Evolutionary conservation across 352 stramenopile genomes (phyloP), one percentile per base, ranked within the genome.

Genomic region (Pythium volutum): DNA sequence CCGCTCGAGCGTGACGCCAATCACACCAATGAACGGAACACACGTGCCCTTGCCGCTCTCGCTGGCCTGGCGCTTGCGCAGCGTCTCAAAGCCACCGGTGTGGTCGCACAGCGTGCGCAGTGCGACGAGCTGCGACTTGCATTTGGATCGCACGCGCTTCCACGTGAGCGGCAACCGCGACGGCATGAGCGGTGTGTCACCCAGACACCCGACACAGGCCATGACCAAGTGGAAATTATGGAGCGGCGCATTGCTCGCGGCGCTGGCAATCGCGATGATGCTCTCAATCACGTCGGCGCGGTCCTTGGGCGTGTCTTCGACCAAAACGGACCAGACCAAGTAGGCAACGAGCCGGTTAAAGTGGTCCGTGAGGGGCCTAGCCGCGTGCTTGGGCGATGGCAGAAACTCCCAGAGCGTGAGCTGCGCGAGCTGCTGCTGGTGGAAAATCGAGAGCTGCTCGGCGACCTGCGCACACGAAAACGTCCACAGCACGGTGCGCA

Each of bases 211-310:
- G 1, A 92, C 79, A 25, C 83, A 90, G 10, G 75, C 79, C 83
- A 92, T 90, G 20, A 89, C 77, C n/a, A 93, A 60, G 55, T 89
- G 76, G 47, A 91, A 93, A 47, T 91, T 93, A 64, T 79, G 77
- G 27, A 90, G 57, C 8, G 72, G 66, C 18, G 79, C 50, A 22
- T 51, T 62, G 43, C 67, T 78, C 6, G 79, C 76, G 4, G 69
- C 67, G 10, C 77, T 64, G 1, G 83, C 83, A 43, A 91, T 84
- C 4, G 74, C 71, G 39, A 89, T 88, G 51, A 93, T 88, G 22
- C 73, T 62, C 42, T 91, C 83, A 29, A 93, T 91, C 25, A 76
- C 77, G 20, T 89, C 75, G 15, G 83, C 83, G 5, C 83, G 77
- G 29, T 88, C 76, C 43, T 88, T 88, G 0, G 81, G 60, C 3